Evolutionary conservation across 202 grass and related monocot genomes (phyloP), one percentile per base, ranked within the genome.

Genomic region (Bolboschoenoplectus hybrid): DNA sequence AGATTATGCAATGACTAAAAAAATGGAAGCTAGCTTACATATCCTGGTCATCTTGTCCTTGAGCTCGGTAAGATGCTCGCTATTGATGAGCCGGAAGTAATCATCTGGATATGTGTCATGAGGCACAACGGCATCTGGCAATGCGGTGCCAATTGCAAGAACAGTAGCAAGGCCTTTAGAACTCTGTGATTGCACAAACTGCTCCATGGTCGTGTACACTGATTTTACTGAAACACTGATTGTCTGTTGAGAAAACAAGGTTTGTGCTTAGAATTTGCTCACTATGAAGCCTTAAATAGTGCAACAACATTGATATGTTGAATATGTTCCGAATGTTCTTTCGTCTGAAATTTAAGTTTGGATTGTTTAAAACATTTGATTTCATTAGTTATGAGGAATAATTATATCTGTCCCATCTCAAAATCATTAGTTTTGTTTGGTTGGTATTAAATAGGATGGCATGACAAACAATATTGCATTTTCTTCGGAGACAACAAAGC

Each of bases 131-230:
- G 16, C 2, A 19, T 43, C 40, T 36, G 49, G 74, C 49, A 79
- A 49, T 34, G 49, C 74, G 1, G 74, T 85, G n/a, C 82, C 64
- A 6, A 85, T 85, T 16, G 82, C 82, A 44, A 85, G 82, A 13
- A 72, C n/a, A 1, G 43, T 40, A 6, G 64, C 82, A 36, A 71
- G 64, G 32, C 81, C 81, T 38, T 84, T 55, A 6, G 64, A 67
- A 9, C 51, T 67, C 64, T 57, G 57, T 19, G 80, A 45, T 45
- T 71, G 39, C 67, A 71, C 14, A 71, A 8, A 71, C 16, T 46
- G 67, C 16, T 71, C 67, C 67, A 71, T 71, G 67, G 40, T 71
- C 39, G 39, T n/a, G 2, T 46, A 71, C 26, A 44, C 5, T 2
- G 2, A 44, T 44, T 3, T 40, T 45, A 71, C 67, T 43, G 16